phyloP scores from a whole-genome alignment of 768 basidiomycete genomes.

The Tricholoma saponaceum region DNA sequence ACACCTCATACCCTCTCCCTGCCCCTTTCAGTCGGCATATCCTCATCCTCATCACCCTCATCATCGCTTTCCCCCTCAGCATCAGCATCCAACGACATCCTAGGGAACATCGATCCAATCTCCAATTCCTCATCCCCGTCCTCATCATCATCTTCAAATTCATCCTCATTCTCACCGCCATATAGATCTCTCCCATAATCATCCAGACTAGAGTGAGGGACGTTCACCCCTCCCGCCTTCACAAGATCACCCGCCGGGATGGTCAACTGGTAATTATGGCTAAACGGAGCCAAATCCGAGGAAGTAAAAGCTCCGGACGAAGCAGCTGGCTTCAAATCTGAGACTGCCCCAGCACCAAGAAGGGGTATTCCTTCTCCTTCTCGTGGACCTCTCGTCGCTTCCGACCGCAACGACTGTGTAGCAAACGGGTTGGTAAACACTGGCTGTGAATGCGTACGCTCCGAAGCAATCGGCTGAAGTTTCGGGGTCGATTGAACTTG shows the following conservation, averaged over 20 bases:
- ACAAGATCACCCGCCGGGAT: neutral
- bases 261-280: neutral
- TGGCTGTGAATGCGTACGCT: neutral
- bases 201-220: too few species aligned
- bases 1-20: neutral
- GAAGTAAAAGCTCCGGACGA: neutral
- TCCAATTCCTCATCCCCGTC: neutral
- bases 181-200: neutral
- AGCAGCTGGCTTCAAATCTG: neutral
- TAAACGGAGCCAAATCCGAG: neutral
- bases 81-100: slow-evolving; percentile 2
- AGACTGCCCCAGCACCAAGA: neutral
- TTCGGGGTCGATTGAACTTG: neutral
- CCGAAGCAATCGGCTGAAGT: neutral
- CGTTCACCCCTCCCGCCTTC: neutral
- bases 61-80: too few species aligned
- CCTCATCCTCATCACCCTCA: neutral
- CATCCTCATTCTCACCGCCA: neutral
- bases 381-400: neutral
- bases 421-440: slow-evolving; percentile 2
- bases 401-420: neutral
- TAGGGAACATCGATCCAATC: neutral
- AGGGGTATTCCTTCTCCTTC: neutral
- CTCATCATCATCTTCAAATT: neutral
- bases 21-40: too few species aligned